Evolutionary conservation across 1,284 basidiomycete genomes (phyloP).

Genomic region (Ceratobasidium sp.): DNA sequence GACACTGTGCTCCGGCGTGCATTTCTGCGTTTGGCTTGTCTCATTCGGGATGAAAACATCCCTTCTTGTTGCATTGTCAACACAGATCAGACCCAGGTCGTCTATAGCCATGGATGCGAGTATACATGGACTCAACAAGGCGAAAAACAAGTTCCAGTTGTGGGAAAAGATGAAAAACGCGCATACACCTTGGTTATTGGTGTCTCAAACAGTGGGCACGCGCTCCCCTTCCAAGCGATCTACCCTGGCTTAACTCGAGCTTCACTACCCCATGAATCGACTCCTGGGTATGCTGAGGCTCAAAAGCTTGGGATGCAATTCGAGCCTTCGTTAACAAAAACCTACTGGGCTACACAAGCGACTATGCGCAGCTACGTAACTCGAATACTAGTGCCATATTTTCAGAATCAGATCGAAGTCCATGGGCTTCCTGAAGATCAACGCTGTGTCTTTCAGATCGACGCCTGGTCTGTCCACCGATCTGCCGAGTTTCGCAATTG

Average conservation of each 20-base stretch:
- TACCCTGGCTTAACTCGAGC: conserved; percentile 53
- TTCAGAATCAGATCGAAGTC: conserved; percentile 50
- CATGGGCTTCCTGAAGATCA: conserved; percentile 26
- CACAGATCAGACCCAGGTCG: conserved; percentile 59
- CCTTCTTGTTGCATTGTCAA: conserved; percentile 54
- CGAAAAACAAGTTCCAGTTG: conserved; percentile 55
- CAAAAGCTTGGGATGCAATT: conserved; percentile 53
- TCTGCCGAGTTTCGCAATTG: conserved; percentile 56
- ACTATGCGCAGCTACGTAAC: conserved; percentile 58
- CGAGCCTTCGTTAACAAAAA: conserved; percentile 53
- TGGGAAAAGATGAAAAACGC: conserved; percentile 58
- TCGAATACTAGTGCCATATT: conserved; percentile 58
- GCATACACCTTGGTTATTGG: conserved; percentile 58
- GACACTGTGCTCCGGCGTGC: conserved; percentile 51
- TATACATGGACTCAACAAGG: conserved; percentile 56
- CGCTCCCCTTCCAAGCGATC: conserved; percentile 57
- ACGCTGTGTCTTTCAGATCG: conserved; percentile 51
- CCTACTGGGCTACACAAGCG: conserved; percentile 59
- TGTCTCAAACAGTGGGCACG: conserved; percentile 52
- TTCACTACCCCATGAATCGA: conserved; percentile 51
- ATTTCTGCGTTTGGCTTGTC: conserved; percentile 53
- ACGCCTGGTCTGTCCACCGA: too few species aligned
- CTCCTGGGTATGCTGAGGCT: conserved; percentile 51
- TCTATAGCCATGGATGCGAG: conserved; percentile 54
- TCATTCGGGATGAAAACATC: conserved; percentile 54